These are phyloP conservation scores for Trichosporon faecale DNA, from an alignment of 1,284 basidiomycete genomes.

Conservation along the genomic window DNA sequence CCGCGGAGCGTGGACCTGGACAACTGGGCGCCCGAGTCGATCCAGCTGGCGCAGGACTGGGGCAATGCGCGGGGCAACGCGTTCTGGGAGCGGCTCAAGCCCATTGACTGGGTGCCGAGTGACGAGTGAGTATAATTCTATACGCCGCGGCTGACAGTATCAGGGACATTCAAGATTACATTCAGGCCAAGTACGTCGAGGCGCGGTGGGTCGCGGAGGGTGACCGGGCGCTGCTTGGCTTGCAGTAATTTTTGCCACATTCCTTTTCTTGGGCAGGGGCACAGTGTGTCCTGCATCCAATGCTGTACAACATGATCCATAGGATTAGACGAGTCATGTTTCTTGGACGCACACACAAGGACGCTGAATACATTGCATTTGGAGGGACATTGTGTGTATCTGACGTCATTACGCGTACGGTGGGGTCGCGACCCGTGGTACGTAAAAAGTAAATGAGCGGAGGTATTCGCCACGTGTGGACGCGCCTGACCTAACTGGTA, in stretches of 20 bases:
- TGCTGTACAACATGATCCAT: not conserved
- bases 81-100: conserved; percentile 49
- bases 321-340: not conserved
- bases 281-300: not conserved
- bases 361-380: not conserved
- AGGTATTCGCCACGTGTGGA: not conserved
- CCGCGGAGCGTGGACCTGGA: conserved; percentile 57
- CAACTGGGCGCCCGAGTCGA: conserved; percentile 53
- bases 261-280: not conserved
- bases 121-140: conserved; percentile 47
- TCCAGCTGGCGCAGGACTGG: conserved; percentile 46
- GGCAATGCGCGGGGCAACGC: conserved; percentile 52
- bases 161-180: conserved; percentile 39
- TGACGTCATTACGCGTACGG: not conserved
- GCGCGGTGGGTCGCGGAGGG: conserved; percentile 42
- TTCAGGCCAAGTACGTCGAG: conserved; percentile 53
- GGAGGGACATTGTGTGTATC: not conserved
- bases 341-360: too few relatives aligned
- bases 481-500: not conserved
- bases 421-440: not conserved
- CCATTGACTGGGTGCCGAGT: conserved; percentile 23
- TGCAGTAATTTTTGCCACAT: conserved; percentile 3
- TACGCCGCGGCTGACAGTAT: not conserved
- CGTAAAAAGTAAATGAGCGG: not conserved
- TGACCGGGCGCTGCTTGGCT: conserved; percentile 29